Conservation (phyloP, 352 stramenopile species). For the Blastocystis sp. region DNA sequence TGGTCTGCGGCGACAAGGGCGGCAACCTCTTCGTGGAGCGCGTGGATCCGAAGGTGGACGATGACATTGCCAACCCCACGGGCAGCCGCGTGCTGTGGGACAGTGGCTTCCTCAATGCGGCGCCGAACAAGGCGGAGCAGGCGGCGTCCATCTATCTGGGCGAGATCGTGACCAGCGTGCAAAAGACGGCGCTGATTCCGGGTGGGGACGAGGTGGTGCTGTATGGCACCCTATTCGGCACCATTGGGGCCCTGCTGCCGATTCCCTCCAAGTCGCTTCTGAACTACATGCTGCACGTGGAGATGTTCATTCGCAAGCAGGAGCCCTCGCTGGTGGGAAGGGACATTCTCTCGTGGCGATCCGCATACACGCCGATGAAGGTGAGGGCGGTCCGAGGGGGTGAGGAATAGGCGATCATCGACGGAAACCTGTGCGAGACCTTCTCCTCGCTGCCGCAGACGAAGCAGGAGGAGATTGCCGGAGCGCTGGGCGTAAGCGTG, state of each 20-base stretch:
- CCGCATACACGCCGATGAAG: slow-evolving; percentile 95
- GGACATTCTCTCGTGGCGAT: slow-evolving; percentile 93
- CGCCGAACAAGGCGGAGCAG: slow-evolving; percentile 90
- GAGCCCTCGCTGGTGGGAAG: slow-evolving; percentile 86
- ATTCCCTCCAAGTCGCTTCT: slow-evolving; percentile 92
- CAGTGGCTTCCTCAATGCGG: slow-evolving; percentile 81
- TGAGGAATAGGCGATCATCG: slow-evolving; percentile 82
- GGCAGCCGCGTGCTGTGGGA: slow-evolving; percentile 95
- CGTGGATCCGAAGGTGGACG: slow-evolving; percentile 81
- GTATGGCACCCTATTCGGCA: slow-evolving; percentile 92
- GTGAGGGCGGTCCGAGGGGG: neutral
- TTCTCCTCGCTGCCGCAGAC: slow-evolving; percentile 86
- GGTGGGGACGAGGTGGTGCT: slow-evolving; percentile 92
- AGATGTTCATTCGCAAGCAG: slow-evolving; percentile 85
- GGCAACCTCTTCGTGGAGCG: slow-evolving; percentile 94
- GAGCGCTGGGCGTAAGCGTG: slow-evolving; percentile 89
- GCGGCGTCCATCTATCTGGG: slow-evolving; percentile 93
- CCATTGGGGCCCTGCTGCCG: slow-evolving; percentile 90
- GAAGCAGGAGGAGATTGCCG: slow-evolving; percentile 91
- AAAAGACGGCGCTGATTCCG: slow-evolving; percentile 88
- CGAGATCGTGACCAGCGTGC: slow-evolving; percentile 94
- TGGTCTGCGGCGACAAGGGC: slow-evolving; percentile 96
- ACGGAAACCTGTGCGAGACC: slow-evolving; percentile 95
- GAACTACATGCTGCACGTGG: slow-evolving; percentile 95
- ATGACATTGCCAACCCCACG: slow-evolving; percentile 90